Percentiles rank a stretch among this genome's conserved stretches.
These are phyloP conservation scores for Penicillium brevicompactum DNA, from an alignment of 2,329 filamentous ascomycete species.

Conservation along the genomic window DNA sequence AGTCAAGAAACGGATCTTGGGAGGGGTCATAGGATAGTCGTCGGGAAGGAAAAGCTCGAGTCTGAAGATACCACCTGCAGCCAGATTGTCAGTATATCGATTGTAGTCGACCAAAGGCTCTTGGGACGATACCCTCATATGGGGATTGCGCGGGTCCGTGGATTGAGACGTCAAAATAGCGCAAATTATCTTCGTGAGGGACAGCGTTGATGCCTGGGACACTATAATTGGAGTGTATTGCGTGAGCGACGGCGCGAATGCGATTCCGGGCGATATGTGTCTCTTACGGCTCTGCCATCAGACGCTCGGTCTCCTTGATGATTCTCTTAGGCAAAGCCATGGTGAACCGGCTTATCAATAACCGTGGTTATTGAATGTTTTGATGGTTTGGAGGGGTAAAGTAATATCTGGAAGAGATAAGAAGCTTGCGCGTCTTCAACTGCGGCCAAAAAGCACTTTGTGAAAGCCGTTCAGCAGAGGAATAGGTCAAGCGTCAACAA, in stretches of 20 bases:
- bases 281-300: slow-evolving; percentile 92
- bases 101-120: not conserved
- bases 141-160: slow-evolving; percentile 89
- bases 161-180: slow-evolving; percentile 98
- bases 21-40: slow-evolving; percentile 98
- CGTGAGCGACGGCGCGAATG: not conserved
- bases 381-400: not conserved
- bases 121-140: slow-evolving; percentile 72
- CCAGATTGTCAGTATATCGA: slow-evolving; percentile 7
- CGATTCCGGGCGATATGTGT: not conserved
- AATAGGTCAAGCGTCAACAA: slow-evolving; percentile 4
- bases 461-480: not conserved
- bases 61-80: slow-evolving; percentile 80
- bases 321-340: slow-evolving; percentile 91
- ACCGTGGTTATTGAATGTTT: slow-evolving; percentile 8
- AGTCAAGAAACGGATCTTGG: slow-evolving; percentile 96
- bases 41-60: slow-evolving; percentile 97
- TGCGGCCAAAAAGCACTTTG: not conserved
- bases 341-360: slow-evolving; percentile 27
- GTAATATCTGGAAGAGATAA: not conserved
- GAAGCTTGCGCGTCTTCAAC: not conserved
- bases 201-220: slow-evolving; percentile 95
- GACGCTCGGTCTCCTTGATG: slow-evolving; percentile 95
- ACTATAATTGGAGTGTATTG: slow-evolving; percentile 50
- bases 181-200: slow-evolving; percentile 94